These are phyloP conservation scores for Ocimum tenuiflorum DNA, from an alignment of 257 asterid genomes.

Conservation along the genomic window DNA sequence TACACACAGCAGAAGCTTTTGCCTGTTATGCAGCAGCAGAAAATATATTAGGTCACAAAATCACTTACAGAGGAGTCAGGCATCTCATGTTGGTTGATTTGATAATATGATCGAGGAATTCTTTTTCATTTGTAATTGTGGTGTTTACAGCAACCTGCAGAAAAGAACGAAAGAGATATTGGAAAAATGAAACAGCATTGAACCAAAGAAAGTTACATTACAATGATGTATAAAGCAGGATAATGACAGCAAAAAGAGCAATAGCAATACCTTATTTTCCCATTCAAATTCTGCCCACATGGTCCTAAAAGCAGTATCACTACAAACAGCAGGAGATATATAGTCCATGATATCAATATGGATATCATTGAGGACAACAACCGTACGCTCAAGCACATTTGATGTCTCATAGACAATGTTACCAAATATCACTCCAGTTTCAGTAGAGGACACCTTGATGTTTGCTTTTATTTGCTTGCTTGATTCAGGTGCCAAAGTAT, in stretches of 20 bases:
- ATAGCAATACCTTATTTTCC: conserved; percentile 80
- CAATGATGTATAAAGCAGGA: neutral
- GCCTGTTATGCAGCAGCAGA: neutral
- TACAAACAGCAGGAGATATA: conserved; percentile 89
- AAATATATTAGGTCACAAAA: neutral
- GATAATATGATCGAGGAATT: conserved; percentile 85
- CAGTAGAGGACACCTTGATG: conserved; percentile 93
- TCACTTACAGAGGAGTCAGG: conserved; percentile 78
- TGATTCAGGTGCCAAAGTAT: conserved; percentile 79
- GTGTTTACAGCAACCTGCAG: conserved; percentile 97
- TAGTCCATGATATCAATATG: conserved; percentile 98
- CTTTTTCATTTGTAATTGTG: conserved; percentile 75
- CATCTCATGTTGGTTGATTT: conserved; percentile 98
- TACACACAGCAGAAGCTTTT: neutral
- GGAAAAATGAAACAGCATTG: neutral
- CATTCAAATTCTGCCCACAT: conserved; percentile 99
- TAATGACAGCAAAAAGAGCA: neutral
- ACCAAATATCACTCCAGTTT: conserved; percentile 95
- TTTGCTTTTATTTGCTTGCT: conserved; percentile 95
- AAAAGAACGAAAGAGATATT: neutral
- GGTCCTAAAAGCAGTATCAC: conserved; percentile 85
- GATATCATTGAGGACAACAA: conserved; percentile 86
- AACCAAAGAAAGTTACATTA: neutral
- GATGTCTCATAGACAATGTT: conserved; percentile 92
- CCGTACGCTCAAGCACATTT: conserved; percentile 81